Evolutionary conservation across 2,329 filamentous ascomycete species (phyloP).

Genomic region (Zasmidium citrigriseum): DNA sequence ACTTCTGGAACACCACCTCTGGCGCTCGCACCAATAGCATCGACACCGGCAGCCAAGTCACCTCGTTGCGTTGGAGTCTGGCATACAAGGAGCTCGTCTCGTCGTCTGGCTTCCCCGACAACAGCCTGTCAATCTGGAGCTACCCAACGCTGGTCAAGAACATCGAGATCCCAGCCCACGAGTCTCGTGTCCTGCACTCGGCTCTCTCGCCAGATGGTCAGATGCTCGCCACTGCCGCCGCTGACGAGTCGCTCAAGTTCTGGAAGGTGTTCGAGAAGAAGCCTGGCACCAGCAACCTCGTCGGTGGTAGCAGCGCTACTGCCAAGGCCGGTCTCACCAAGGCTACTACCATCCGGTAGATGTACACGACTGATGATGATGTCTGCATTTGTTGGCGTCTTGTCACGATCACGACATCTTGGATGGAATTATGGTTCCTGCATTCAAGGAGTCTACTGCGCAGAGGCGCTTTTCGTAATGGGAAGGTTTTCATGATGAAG

Average conservation of each 20-base stretch:
- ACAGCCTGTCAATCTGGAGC: constrained; percentile 98
- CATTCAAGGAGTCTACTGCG: background rate
- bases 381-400: background rate
- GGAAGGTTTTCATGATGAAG: background rate
- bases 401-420: background rate
- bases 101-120: constrained; percentile 98
- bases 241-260: constrained; percentile 97
- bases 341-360: constrained; percentile 71
- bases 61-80: constrained; percentile 92
- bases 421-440: background rate
- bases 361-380: background rate
- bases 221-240: constrained; percentile 93
- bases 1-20: constrained; percentile 99
- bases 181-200: constrained; percentile 94
- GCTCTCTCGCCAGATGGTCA: constrained; percentile 96
- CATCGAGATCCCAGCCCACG: constrained; percentile 95
- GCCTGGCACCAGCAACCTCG: constrained; percentile 67
- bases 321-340: constrained; percentile 83
- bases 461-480: background rate
- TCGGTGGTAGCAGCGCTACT: constrained; percentile 67
- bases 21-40: constrained; percentile 98
- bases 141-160: constrained; percentile 97
- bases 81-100: constrained; percentile 98
- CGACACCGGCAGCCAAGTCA: constrained; percentile 96
- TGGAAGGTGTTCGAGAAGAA: constrained; percentile 99